Evolutionary conservation across 257 asterid species (phyloP).

Genomic region (Solanum tarijense): DNA sequence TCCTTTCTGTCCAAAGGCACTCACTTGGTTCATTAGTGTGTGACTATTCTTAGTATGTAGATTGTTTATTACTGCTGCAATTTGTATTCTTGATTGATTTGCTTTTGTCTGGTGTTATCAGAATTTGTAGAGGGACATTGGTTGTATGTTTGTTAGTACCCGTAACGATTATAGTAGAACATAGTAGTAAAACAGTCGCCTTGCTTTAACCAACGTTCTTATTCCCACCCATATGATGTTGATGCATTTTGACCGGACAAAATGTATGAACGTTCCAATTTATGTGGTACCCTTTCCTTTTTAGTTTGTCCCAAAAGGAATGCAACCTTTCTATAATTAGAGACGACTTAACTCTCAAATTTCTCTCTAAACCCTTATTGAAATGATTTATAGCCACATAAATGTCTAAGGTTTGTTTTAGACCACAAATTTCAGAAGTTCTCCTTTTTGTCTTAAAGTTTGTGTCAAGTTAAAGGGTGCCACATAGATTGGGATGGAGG

Average conservation of each 20-base stretch:
- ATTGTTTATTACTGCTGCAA: background rate
- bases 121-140: background rate
- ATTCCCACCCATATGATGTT: background rate
- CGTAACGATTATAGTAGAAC: background rate
- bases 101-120: background rate
- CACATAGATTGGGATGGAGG: background rate
- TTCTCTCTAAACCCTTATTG: background rate
- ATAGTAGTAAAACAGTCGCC: background rate
- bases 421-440: background rate
- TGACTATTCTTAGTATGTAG: background rate
- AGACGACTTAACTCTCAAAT: background rate
- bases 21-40: background rate
- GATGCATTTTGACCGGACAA: background rate
- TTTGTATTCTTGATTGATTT: background rate
- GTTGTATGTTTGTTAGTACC: background rate
- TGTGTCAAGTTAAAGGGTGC: background rate
- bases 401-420: background rate
- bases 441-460: background rate
- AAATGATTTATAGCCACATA: background rate
- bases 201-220: background rate
- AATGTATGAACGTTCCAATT: background rate
- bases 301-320: background rate
- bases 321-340: background rate
- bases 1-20: background rate
- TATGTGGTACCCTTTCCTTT: background rate